Conservation (phyloP, 2,329 filamentous ascomycete species). For the Penicillium sp. region DNA sequence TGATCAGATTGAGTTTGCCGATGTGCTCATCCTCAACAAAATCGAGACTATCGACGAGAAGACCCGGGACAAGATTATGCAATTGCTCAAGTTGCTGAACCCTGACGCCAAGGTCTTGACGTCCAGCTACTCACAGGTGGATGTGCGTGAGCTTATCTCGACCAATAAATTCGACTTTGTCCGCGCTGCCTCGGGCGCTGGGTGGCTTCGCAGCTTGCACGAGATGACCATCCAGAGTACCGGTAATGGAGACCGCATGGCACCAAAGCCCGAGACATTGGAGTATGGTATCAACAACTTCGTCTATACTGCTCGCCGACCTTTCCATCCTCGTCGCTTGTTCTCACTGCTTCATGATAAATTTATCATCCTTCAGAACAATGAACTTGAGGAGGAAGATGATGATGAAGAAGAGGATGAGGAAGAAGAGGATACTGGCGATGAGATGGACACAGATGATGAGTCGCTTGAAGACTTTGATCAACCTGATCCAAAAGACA, state of each 20-base stretch:
- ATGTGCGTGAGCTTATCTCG: constrained; percentile 64
- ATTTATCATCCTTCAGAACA: constrained; percentile 46
- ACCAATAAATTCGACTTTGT: constrained; percentile 67
- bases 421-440: constrained; percentile 26
- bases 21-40: constrained; percentile 73
- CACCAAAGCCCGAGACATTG: constrained; percentile 69
- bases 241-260: constrained; percentile 55
- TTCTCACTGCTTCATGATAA: constrained; percentile 47
- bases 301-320: constrained; percentile 63
- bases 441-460: constrained; percentile 29
- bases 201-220: constrained; percentile 70
- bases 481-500: constrained; percentile 33
- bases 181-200: constrained; percentile 63
- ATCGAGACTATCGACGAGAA: constrained; percentile 59
- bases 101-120: constrained; percentile 66
- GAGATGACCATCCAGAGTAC: constrained; percentile 66
- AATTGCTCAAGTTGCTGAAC: constrained; percentile 63
- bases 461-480: constrained; percentile 32
- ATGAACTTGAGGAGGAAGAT: constrained; percentile 30
- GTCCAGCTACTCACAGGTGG: constrained; percentile 59
- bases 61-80: constrained; percentile 51
- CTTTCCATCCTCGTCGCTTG: constrained; percentile 46
- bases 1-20: constrained; percentile 76
- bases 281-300: constrained; percentile 70
- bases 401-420: constrained; percentile 28